phyloP scores from a whole-genome alignment of 2,329 filamentous ascomycete genomes.

The Microdochium trichocladiopsis region DNA sequence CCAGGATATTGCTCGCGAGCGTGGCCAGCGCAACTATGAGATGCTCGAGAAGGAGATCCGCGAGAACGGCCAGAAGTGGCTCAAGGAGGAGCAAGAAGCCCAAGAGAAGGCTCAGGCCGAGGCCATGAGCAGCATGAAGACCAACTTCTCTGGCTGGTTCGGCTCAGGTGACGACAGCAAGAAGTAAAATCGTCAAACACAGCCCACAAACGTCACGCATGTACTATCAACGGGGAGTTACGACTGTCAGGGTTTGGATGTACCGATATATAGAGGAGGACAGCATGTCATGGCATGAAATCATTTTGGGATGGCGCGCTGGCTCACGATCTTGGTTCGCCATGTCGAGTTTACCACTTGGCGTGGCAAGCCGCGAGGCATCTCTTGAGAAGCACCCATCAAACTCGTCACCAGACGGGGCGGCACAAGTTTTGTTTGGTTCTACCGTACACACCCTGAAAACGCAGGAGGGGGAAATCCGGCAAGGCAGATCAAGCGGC shows the following conservation, averaged over 20 bases:
- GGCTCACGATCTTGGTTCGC: too few species aligned
- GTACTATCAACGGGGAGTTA: background rate
- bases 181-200: slow-evolving; percentile 5
- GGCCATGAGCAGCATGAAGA: slow-evolving; percentile 88
- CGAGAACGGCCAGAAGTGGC: slow-evolving; percentile 90
- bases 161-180: slow-evolving; percentile 7
- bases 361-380: too few species aligned
- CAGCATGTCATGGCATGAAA: background rate
- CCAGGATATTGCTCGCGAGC: slow-evolving; percentile 87
- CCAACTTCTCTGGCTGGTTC: slow-evolving; percentile 58
- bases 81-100: slow-evolving; percentile 84
- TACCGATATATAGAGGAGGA: background rate
- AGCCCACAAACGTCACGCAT: background rate
- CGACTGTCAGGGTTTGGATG: background rate
- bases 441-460: too few species aligned
- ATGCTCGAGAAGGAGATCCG: slow-evolving; percentile 83
- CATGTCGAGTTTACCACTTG: too few species aligned
- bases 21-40: slow-evolving; percentile 86
- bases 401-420: too few species aligned
- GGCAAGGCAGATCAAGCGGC: too few species aligned
- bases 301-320: too few species aligned
- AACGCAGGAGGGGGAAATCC: too few species aligned
- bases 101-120: slow-evolving; percentile 88
- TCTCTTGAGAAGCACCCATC: background rate
- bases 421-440: too few species aligned